Percentiles rank a stretch among this genome's conserved stretches.
Conservation (phyloP, 805 yeast species). For the Soucietia sequanensis region DNA sequence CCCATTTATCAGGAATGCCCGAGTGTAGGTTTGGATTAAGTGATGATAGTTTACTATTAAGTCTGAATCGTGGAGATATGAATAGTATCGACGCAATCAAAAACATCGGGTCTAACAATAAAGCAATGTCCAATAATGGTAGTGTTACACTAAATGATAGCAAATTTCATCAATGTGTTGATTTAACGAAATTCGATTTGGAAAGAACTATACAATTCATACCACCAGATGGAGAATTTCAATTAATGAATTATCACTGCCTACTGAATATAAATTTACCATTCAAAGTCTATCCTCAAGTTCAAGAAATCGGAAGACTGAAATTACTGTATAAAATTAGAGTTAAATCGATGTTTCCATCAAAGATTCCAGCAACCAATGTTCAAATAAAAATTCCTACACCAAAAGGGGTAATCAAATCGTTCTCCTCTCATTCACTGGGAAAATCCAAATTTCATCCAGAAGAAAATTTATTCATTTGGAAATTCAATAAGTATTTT, state of each 20-base stretch:
- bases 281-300: slow-evolving; percentile 59
- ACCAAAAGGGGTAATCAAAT: slow-evolving; percentile 43
- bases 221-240: slow-evolving; percentile 89
- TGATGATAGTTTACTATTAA: slow-evolving; percentile 40
- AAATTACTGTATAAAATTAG: slow-evolving; percentile 57
- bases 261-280: slow-evolving; percentile 61
- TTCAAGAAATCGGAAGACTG: slow-evolving; percentile 42
- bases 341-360: slow-evolving; percentile 59
- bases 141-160: slow-evolving; percentile 68
- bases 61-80: too few relatives aligned
- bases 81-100: slow-evolving; percentile 14
- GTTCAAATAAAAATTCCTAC: slow-evolving; percentile 67
- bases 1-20: slow-evolving; percentile 81
- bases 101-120: slow-evolving; percentile 21
- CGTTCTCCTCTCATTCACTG: slow-evolving; percentile 36
- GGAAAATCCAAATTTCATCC: slow-evolving; percentile 73
- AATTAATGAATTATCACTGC: slow-evolving; percentile 67
- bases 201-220: slow-evolving; percentile 66
- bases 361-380: slow-evolving; percentile 59
- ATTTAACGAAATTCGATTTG: slow-evolving; percentile 63
- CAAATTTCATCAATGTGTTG: slow-evolving; percentile 86
- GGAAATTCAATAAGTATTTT: slow-evolving; percentile 68
- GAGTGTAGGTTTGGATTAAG: slow-evolving; percentile 77
- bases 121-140: slow-evolving; percentile 38
- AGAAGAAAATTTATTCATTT: slow-evolving; percentile 59